Evolutionary conservation across 2,329 filamentous ascomycete genomes (phyloP), one percentile per base, ranked within the genome.

Genomic region (Clarireedia hainanense): DNA sequence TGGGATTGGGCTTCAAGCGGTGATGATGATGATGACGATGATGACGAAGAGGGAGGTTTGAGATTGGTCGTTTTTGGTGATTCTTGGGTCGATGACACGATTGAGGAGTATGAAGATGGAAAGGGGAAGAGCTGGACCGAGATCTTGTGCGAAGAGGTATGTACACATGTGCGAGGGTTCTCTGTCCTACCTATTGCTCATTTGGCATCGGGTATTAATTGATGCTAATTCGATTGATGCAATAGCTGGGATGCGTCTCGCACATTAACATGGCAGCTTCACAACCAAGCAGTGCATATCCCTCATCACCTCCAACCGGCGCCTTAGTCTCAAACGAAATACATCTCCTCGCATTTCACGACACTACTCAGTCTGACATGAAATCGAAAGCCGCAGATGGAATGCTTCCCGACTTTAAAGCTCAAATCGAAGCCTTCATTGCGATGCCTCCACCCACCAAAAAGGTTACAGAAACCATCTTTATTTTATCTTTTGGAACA

Each of bases 31-130:
- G 52, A 52, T 5, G 47, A 40, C 3, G 20, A 20, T 20, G 45
- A 52, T 5, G 59, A 50, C 5, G 52, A 56, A 20, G 45, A 47
- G 5, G 58, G 52, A 12, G 61, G 60, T 2, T 27, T 63, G 7
- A 56, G 63, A 34, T 46, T 69, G 39, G 64, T 69, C 5, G 61
- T 68, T 47, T 68, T 69, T 56, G 67, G 67, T 2, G 67, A 69
- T 53, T 63, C 60, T 26, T 69, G 66, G 65, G 65, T 64, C 5
- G 67, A 65, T 59, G 59, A 64, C 59, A 46, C 15, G 2, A 37
- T 58, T 26, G 59, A 61, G 20, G 51, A 57, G 52, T 49, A 36
- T 55, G 54, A 17, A n/a, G 49, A 42, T 39, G 54, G 54, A 1
- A 52, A 52, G 30, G 66, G 66, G 7, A 62, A 61, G 47, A 64